These are phyloP conservation scores for Aspergillus homomorphus DNA, from an alignment of 495 filamentous ascomycete genomes.

Conservation along the genomic window DNA sequence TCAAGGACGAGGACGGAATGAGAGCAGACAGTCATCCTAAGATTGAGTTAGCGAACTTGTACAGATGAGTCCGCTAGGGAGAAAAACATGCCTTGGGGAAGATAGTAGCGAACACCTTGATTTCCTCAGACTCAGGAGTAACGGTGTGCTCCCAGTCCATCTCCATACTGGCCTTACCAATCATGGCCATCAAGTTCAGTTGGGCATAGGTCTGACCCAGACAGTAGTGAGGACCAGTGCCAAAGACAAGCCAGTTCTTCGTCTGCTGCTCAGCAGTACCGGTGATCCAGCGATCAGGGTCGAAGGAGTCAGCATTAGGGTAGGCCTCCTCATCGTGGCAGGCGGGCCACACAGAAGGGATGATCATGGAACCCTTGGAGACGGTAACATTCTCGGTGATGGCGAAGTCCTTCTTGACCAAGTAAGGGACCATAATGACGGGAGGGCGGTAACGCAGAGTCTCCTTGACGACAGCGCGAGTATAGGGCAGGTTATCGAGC, in stretches of 20 bases:
- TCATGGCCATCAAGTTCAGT: constrained; percentile 82
- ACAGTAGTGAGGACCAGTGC: constrained; percentile 95
- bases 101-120: constrained; percentile 97
- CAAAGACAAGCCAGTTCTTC: constrained; percentile 98
- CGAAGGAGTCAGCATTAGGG: constrained; percentile 78
- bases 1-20: constrained; percentile 43
- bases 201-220: constrained; percentile 93
- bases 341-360: constrained; percentile 85
- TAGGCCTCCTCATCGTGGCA: constrained; percentile 94
- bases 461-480: constrained; percentile 90
- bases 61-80: not conserved
- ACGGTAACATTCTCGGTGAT: constrained; percentile 84
- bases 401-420: constrained; percentile 93
- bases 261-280: constrained; percentile 86
- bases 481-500: constrained; percentile 85
- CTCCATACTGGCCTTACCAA: constrained; percentile 89
- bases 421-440: constrained; percentile 96
- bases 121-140: constrained; percentile 81
- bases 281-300: constrained; percentile 87
- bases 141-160: constrained; percentile 88
- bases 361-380: constrained; percentile 91
- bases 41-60: constrained; percentile 17
- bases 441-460: constrained; percentile 92
- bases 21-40: constrained; percentile 44
- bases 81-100: constrained; percentile 79